Percentiles rank a stretch among this genome's conserved stretches.
phyloP scores from a whole-genome alignment of 208 protist genomes.

The Acanthamoeba castellanii region DNA sequence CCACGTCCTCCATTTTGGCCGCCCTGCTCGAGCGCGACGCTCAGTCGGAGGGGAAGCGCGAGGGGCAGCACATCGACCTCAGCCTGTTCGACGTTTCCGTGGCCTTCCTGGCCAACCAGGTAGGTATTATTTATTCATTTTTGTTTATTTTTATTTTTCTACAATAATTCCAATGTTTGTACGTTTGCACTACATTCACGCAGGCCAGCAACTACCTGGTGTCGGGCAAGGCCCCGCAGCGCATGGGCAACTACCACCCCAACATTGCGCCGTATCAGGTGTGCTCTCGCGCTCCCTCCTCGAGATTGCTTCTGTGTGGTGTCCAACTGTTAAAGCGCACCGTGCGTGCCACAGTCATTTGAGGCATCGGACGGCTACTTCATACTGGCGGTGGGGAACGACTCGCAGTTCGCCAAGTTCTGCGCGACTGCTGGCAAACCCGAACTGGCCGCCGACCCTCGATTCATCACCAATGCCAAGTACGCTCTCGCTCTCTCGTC shows the following conservation, averaged over 20 bases:
- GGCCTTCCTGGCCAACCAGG: constrained; percentile 67
- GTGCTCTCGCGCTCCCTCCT: background rate
- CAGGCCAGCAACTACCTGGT: constrained; percentile 68
- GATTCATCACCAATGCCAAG: background rate
- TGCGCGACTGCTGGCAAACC: constrained; percentile 12
- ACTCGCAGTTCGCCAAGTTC: constrained; percentile 75
- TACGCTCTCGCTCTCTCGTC: background rate
- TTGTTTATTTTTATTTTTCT: background rate
- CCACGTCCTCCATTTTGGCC: constrained; percentile 74
- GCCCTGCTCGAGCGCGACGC: constrained; percentile 65
- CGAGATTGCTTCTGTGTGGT: background rate
- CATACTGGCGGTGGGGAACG: constrained; percentile 78
- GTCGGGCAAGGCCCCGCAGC: constrained; percentile 60
- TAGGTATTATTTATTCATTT: background rate
- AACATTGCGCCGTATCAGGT: constrained; percentile 78
- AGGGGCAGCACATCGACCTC: constrained; percentile 79
- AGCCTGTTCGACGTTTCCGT: constrained; percentile 77
- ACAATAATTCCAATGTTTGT: too few species aligned
- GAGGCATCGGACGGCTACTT: constrained; percentile 67
- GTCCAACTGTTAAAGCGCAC: background rate
- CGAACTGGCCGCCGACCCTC: background rate
- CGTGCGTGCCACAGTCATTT: background rate
- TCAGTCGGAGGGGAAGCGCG: background rate
- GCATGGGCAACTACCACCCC: constrained; percentile 82
- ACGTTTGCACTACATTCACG: too few species aligned